These are phyloP conservation scores for Zasmidium cellare DNA, from an alignment of 2,329 filamentous ascomycete genomes.

Conservation along the genomic window DNA sequence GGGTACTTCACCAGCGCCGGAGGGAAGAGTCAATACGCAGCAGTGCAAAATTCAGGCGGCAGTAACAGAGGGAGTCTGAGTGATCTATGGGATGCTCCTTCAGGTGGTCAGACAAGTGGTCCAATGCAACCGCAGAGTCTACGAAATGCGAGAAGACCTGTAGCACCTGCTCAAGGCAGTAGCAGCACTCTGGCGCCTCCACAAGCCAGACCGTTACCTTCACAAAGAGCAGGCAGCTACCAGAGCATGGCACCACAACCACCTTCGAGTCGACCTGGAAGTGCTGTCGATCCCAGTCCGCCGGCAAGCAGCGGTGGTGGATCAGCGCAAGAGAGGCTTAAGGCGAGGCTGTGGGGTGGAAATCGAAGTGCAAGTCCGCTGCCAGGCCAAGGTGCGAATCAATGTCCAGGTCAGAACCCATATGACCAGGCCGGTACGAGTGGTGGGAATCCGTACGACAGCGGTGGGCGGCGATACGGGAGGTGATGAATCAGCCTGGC, in stretches of 20 bases:
- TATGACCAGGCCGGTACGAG: slow-evolving; percentile 17
- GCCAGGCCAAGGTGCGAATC: slow-evolving; percentile 1
- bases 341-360: slow-evolving; percentile 68
- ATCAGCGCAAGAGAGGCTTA: slow-evolving; percentile 78
- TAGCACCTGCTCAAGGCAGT: slow-evolving; percentile 15
- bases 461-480: slow-evolving; percentile 17
- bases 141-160: slow-evolving; percentile 28
- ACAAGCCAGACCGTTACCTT: slow-evolving; percentile 63
- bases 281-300: slow-evolving; percentile 39
- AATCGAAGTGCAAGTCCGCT: slow-evolving; percentile 19
- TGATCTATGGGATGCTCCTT: slow-evolving; percentile 59
- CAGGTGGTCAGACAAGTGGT: slow-evolving; percentile 33
- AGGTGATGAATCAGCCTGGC: slow-evolving; percentile 5
- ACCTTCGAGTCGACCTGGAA: slow-evolving; percentile 24
- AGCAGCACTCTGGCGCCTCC: slow-evolving; percentile 35
- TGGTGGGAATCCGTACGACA: slow-evolving; percentile 20
- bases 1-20: slow-evolving; percentile 34
- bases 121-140: slow-evolving; percentile 48
- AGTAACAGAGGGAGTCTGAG: slow-evolving; percentile 52
- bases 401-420: slow-evolving; percentile 14
- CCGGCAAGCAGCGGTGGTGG: slow-evolving; percentile 44
- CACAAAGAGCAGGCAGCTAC: slow-evolving; percentile 73
- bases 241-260: slow-evolving; percentile 54
- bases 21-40: slow-evolving; percentile 28
- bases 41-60: slow-evolving; percentile 31